Base-by-base conservation (phyloP, 768 basidiomycete genomes). In the Hericium coralloides region DNA sequence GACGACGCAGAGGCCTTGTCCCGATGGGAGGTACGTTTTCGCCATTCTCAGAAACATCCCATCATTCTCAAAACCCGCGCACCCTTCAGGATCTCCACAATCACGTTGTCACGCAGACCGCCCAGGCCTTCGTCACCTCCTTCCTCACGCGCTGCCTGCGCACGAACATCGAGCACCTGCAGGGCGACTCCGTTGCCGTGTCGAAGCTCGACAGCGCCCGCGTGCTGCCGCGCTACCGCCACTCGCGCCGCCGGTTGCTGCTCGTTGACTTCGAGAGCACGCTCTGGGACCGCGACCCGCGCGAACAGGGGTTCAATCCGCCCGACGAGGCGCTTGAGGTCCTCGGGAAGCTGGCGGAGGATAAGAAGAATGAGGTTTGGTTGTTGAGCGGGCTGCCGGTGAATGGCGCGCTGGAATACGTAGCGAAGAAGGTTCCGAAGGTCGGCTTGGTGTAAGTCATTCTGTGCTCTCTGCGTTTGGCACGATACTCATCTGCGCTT, bases 51-150 rank as follows among this genome's bases (percentile, higher is more conserved):
- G 15, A 61, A 61, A 54, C 58, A n/a, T 49, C 14, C 12, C 49
- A 15, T 15, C 52, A 17, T 37, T 14, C 36, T 37, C 39, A 53
- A 26, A 5, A 6, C 7, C 31, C 31, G 31, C 31, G 38, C 22
- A 52, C 49, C 14, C 0, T 49, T 6, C 43, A 72, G 76, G 92
- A 94, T 58, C 74, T 94, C 0, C 89, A 93, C 68, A 83, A 80
- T 59, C 92, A 94, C 61, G 92, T 94, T 52, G 82, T 83, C 12
- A 88, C 88, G 0, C 92, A 94, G 67, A 92, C 87, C 0, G 90
- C 92, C 0, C 92, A 94, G 64, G 77, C 86, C 0, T 94, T 92
- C 68, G 85, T 86, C 43, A 87, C 78, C 3, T 79, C 83, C 4
- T 92, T 92, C 81, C 79, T 92, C 60, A 84, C 79, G 5, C 80